Conservation (phyloP, 2,329 filamentous ascomycete species). For the Parastagonospora avenae region DNA sequence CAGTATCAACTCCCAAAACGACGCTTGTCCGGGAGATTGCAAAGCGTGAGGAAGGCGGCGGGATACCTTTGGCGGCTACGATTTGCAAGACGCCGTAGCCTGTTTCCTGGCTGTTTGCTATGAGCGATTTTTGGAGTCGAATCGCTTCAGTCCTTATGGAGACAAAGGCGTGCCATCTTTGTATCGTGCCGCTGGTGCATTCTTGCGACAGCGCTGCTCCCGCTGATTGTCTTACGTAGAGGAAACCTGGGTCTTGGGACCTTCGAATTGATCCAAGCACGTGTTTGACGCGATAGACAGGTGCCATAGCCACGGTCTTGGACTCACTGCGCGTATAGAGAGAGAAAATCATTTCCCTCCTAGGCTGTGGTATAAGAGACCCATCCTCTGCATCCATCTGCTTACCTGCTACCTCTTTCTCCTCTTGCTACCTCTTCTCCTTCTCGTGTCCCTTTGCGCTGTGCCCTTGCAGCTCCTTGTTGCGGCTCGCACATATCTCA, state of each 20-base stretch:
- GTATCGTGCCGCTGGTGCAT: constrained; percentile 5
- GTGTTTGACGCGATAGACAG: constrained; percentile 6
- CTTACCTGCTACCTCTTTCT: constrained; percentile 5
- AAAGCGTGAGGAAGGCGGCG: constrained; percentile 9
- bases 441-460: constrained; percentile 6
- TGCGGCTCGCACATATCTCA: neutral
- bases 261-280: constrained; percentile 2
- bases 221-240: constrained; percentile 11
- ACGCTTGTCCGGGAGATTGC: constrained; percentile 14
- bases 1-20: constrained; percentile 17
- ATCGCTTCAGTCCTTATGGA: constrained; percentile 14
- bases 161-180: constrained; percentile 12
- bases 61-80: constrained; percentile 10
- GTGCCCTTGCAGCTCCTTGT: constrained; percentile 11
- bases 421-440: constrained; percentile 5
- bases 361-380: constrained; percentile 11
- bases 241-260: constrained; percentile 1
- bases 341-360: neutral
- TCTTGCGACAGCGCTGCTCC: constrained; percentile 1
- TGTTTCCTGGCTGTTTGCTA: constrained; percentile 8
- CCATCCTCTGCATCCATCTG: constrained; percentile 4
- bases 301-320: constrained; percentile 9
- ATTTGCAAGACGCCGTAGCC: constrained; percentile 13
- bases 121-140: constrained; percentile 34
- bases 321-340: neutral